Evolutionary conservation across 495 filamentous ascomycete species (phyloP).

Genomic region (Penicillium alfredii): DNA sequence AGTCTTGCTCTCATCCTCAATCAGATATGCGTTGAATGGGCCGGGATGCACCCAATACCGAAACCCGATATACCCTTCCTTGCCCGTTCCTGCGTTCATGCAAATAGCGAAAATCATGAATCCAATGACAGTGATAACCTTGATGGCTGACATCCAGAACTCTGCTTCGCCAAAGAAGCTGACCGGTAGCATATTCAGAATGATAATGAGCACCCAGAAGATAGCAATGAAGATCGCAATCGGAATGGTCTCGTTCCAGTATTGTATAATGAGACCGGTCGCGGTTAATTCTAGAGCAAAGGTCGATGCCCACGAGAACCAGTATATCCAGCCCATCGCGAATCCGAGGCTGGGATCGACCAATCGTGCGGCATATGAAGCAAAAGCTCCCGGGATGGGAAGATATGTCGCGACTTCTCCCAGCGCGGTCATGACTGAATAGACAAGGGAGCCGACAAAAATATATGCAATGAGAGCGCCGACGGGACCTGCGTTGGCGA

Average conservation of each 20-base stretch:
- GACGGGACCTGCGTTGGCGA: constrained; percentile 54
- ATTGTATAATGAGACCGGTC: constrained; percentile 59
- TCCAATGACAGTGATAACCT: constrained; percentile 52
- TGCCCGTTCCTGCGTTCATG: constrained; percentile 51
- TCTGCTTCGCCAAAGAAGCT: constrained; percentile 48
- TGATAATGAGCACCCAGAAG: constrained; percentile 56
- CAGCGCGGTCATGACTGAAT: constrained; percentile 41
- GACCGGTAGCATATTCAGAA: constrained; percentile 53
- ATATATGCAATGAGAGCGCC: constrained; percentile 58
- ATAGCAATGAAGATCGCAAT: constrained; percentile 59
- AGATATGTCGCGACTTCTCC: constrained; percentile 68
- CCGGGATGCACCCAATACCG: constrained; percentile 58
- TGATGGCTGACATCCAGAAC: constrained; percentile 54
- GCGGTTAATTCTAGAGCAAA: constrained; percentile 62
- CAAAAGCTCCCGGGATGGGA: constrained; percentile 63
- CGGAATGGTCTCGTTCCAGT: constrained; percentile 53
- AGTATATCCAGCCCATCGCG: constrained; percentile 65
- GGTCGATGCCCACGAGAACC: constrained; percentile 49
- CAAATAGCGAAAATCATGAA: constrained; percentile 55
- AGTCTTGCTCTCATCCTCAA: constrained; percentile 46
- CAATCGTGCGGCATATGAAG: constrained; percentile 61
- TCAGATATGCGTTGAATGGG: constrained; percentile 51
- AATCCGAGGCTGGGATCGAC: constrained; percentile 63
- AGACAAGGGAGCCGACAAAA: constrained; percentile 49
- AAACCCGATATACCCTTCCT: constrained; percentile 48